phyloP scores from a whole-genome alignment of 306 rosid species.

The Vigna reflexopilosa region DNA sequence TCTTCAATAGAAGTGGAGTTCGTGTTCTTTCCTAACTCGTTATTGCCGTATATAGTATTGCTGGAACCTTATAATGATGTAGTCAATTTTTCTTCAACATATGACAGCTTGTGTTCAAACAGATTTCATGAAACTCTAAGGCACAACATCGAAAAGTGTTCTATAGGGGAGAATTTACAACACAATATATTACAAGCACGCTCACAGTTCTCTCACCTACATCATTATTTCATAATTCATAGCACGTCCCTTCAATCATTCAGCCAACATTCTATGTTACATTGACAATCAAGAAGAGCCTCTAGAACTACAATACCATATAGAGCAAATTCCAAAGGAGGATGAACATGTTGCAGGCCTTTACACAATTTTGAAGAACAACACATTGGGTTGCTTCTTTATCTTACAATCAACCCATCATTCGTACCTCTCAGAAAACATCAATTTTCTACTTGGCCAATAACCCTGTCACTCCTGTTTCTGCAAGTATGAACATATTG shows the following conservation, averaged over 20 bases:
- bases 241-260: background rate
- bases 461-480: slow-evolving; percentile 22
- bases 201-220: background rate
- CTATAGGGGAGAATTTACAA: background rate
- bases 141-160: background rate
- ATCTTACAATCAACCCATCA: slow-evolving; percentile 36
- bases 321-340: slow-evolving; percentile 22
- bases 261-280: background rate
- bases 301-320: slow-evolving; percentile 19
- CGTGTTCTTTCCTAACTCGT: no score
- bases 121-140: no score
- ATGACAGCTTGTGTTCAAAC: no score
- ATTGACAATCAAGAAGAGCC: background rate
- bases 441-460: slow-evolving; percentile 39
- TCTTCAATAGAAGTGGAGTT: no score
- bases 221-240: background rate
- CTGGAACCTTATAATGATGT: no score
- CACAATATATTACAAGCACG: background rate
- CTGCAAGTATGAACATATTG: slow-evolving; percentile 29
- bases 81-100: no score
- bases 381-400: slow-evolving; percentile 33
- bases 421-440: slow-evolving; percentile 33
- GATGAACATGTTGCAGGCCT: slow-evolving; percentile 30
- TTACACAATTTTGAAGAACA: slow-evolving; percentile 29
- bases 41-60: no score